Base-by-base conservation (phyloP, 2,329 filamentous ascomycete species). In the Ophioceras dolichostomum region DNA sequence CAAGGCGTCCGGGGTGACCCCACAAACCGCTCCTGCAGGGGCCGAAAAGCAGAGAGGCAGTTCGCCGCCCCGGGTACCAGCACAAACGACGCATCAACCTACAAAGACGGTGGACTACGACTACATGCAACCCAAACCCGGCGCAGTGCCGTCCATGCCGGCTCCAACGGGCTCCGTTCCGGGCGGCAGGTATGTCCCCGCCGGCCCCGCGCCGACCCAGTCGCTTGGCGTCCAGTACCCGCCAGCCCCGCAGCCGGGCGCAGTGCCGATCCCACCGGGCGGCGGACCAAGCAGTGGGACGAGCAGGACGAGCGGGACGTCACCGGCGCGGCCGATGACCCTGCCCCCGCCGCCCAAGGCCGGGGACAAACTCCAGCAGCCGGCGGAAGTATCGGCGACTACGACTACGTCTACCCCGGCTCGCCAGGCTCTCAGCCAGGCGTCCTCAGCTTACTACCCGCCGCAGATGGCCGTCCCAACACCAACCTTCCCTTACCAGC, bases 231-330 rank as follows among this genome's bases (percentile, higher is more conserved):
- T 18, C 32, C 19, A 17, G 14, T 24, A 24, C 13, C 73, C 73
- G 34, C 65, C 72, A 39, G 57, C 65, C 43, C 73, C 74, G 21
- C 72, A 77, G 45, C 73, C 74, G 27, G 73, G 72, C 38, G 68
- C 72, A 28, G 58, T 64, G 31, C 73, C 74, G 28, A 50, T 58
- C 32, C 56, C 67, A 34, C 47, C 60, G 18, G 50, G 49, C 37
- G 43, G 43, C 29, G 43, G 18, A 19, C 19, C 21, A 18, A 34
- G 19, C 41, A 33, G n/a, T n/a, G n/a, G n/a, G n/a, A n/a, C n/a
- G n/a, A n/a, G n/a, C n/a, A n/a, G n/a, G n/a, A n/a, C n/a, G n/a
- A n/a, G n/a, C n/a, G n/a, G 16, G 39, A 52, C 40, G n/a, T n/a
- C n/a, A 45, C 41, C 39, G 31, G 46, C 45, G 29, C n/a, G n/a